These are phyloP conservation scores for Collybia mongolica DNA, from an alignment of 768 basidiomycete species.

Conservation along the genomic window DNA sequence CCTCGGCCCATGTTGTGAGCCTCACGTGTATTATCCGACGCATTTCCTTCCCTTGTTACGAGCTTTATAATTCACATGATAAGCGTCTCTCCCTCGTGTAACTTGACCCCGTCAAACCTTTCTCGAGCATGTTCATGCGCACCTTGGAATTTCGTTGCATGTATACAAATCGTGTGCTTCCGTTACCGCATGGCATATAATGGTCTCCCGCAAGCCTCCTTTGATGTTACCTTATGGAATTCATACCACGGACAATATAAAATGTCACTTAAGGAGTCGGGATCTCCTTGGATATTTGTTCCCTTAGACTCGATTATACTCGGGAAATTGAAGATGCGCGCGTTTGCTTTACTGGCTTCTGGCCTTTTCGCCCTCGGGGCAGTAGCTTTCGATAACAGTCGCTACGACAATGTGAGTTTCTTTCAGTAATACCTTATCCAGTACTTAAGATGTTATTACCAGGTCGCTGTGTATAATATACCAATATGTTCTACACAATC, in stretches of 20 bases:
- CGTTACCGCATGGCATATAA: not conserved
- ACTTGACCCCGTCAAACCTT: not conserved
- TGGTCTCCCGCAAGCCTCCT: too few relatives aligned
- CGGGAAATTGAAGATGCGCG: slow-evolving; percentile 14
- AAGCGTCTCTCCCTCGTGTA: not conserved
- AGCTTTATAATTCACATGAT: not conserved
- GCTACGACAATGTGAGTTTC: slow-evolving; percentile 60
- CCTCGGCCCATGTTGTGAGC: not conserved
- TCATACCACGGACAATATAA: too few relatives aligned
- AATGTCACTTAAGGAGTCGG: not conserved
- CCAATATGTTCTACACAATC: not conserved
- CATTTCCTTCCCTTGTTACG: not conserved
- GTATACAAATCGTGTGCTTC: not conserved
- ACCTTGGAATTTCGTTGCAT: not conserved
- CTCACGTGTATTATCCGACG: not conserved
- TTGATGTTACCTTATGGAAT: too few relatives aligned
- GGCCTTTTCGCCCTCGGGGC: slow-evolving; percentile 10
- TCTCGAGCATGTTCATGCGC: not conserved
- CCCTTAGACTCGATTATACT: too few relatives aligned
- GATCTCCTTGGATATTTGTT: too few relatives aligned
- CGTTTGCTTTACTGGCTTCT: slow-evolving; percentile 7
- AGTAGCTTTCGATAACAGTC: slow-evolving; percentile 51
- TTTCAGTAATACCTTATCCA: not conserved
- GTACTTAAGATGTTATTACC: slow-evolving; percentile 2
- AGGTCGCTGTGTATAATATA: slow-evolving; percentile 55